Evolutionary conservation across 1,284 basidiomycete species (phyloP), one percentile per base, ranked within the genome.

Genomic region (Puccinia triticina): DNA sequence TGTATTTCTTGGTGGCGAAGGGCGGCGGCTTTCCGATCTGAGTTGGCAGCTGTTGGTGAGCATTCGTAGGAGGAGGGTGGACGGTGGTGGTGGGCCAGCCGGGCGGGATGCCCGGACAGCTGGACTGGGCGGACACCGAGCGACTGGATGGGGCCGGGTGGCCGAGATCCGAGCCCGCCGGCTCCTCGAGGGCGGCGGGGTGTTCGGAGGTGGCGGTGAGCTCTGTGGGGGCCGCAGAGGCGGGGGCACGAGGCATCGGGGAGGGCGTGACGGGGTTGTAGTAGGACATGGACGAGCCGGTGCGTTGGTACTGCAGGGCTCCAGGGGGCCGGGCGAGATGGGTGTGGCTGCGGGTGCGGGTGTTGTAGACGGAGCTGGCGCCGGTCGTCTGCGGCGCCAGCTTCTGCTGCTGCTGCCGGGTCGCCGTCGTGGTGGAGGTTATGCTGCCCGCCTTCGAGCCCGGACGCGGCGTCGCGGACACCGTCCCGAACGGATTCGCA

Each of bases 211-310:
- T 40, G 37, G 32, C 21, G 5, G 50, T 50, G 2, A 40, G n/a
- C 14, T 75, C 72, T n/a, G 72, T 75, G 2, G 53, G 14, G 32
- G 53, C 29, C 32, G 53, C 21, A 14, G 72, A 75, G 46, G 29
- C 26, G 1, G 72, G 72, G 5, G 32, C 72, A 37, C 72, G 72
- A 0, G 72, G 69, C n/a, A 72, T 34, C 1, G 77, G 77, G 1
- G 77, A 72, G 14, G 77, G 77, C 8, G 77, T 80, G 23, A 71
- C 55, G 37, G 77, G 77, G 53, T 80, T 80, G 67, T 80, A 80
- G 32, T 61, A 71, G 1, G 77, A 80, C 77, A 80, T 80, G 2
- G 77, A 71, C 3, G 77, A 80, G 23, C 77, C 77, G 32, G 77
- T 80, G 23, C 77, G 77, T 69, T 80, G 77, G 37, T 67, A 69